A percentile compares a stretch with the other conserved stretches of the same genome.
Evolutionary conservation across 208 protist genomes (phyloP).

Genomic region (Trypanosoma theileri): DNA sequence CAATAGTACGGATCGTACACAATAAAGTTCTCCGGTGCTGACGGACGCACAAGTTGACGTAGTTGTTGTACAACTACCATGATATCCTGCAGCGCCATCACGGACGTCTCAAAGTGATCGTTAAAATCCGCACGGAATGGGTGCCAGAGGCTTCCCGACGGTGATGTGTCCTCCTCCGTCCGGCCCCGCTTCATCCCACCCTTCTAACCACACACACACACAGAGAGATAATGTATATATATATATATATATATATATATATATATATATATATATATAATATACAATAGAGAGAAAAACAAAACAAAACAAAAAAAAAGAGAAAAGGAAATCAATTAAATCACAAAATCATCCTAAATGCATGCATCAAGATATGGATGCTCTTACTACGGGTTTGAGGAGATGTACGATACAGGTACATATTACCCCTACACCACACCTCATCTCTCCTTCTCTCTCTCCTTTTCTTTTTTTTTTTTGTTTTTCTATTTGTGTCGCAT

Average conservation of each 20-base stretch:
- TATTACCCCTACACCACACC: background rate
- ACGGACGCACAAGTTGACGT: conserved; percentile 53
- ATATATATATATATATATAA: too few relatives aligned
- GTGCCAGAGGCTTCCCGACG: conserved; percentile 18
- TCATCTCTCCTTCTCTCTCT: background rate
- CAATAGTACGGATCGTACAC: conserved; percentile 92
- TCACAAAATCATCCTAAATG: background rate
- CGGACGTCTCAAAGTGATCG: conserved; percentile 84
- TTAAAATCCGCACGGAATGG: conserved; percentile 73
- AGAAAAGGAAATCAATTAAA: too few relatives aligned
- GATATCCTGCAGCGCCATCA: conserved; percentile 55
- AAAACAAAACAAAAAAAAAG: background rate
- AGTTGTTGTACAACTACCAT: conserved; percentile 51
- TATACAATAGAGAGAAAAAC: background rate
- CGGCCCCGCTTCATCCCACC: background rate
- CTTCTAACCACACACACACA: too few relatives aligned
- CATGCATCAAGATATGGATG: background rate
- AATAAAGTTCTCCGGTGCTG: conserved; percentile 46
- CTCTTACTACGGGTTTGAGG: background rate
- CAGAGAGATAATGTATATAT: too few relatives aligned
- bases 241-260: too few relatives aligned
- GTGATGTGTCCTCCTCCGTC: background rate
- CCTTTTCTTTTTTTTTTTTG: background rate
- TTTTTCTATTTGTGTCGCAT: too few relatives aligned
- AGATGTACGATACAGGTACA: too few relatives aligned